Conservation (phyloP, 116 monocot genomes). For the Iris pallida region DNA sequence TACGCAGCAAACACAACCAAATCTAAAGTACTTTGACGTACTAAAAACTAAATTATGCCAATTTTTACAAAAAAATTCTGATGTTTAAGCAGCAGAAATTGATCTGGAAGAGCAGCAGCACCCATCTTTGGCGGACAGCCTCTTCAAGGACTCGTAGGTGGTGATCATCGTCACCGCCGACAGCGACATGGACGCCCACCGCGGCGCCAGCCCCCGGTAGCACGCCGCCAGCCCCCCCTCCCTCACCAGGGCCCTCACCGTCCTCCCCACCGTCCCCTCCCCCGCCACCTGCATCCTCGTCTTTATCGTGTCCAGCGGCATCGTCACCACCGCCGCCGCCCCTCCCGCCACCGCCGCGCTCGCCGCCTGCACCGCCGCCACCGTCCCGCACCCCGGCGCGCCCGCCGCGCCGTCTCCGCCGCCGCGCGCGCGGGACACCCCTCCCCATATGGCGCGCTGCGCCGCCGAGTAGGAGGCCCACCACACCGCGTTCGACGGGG, state of each 20-base stretch:
- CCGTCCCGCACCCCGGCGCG: conserved; percentile 15
- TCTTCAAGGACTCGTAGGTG: conserved; percentile 83
- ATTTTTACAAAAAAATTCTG: too few species aligned
- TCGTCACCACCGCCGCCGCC: conserved; percentile 51
- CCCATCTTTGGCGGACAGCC: conserved; percentile 61
- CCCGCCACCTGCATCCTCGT: conserved; percentile 70
- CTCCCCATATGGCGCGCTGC: conserved; percentile 61
- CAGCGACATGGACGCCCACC: conserved; percentile 88
- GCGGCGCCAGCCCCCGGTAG: conserved; percentile 68
- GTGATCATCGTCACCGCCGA: conserved; percentile 79
- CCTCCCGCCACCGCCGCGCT: conserved; percentile 63
- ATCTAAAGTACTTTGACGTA: too few species aligned
- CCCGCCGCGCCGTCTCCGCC: neutral
- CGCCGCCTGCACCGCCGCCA: conserved; percentile 54
- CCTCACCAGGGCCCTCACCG: conserved; percentile 23
- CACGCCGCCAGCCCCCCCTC: conserved; percentile 75
- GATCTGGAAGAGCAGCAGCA: neutral
- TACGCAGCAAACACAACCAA: too few species aligned
- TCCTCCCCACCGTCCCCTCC: conserved; percentile 25
- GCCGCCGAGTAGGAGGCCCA: conserved; percentile 82
- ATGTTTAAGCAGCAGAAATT: too few species aligned
- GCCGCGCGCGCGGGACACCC: conserved; percentile 27
- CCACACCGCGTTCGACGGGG: conserved; percentile 82
- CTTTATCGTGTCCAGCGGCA: conserved; percentile 75
- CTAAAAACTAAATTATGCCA: too few species aligned